phyloP scores from a whole-genome alignment of 345 rosid species.

The Camelina neglecta region DNA sequence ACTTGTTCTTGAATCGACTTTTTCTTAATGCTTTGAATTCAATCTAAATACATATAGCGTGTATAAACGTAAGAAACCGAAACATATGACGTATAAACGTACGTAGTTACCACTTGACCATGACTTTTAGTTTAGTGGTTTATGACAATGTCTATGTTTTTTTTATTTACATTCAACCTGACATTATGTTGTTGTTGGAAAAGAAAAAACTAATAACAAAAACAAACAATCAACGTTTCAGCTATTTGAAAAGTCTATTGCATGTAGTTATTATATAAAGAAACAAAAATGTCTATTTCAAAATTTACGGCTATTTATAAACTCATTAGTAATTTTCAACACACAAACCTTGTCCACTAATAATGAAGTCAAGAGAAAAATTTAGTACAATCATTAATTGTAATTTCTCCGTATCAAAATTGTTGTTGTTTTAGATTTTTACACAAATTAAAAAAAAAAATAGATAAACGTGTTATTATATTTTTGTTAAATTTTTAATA shows the following conservation, averaged over 20 bases:
- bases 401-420: too few species aligned
- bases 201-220: neutral
- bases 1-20: neutral
- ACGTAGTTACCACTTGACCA: neutral
- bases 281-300: neutral
- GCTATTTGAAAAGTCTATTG: neutral
- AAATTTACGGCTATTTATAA: neutral
- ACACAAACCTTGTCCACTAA: neutral
- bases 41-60: neutral
- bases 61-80: neutral
- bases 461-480: too few species aligned
- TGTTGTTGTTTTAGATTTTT: too few species aligned
- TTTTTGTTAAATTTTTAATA: too few species aligned
- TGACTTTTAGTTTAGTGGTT: neutral
- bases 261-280: neutral
- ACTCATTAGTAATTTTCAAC: neutral
- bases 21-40: neutral
- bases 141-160: neutral
- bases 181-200: neutral
- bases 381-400: neutral
- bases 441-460: too few species aligned
- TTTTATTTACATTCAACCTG: neutral
- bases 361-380: neutral
- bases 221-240: neutral
- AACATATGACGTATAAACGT: neutral